Conservation (phyloP, 2,329 filamentous ascomycete genomes). For the Colletotrichum simmondsii region DNA sequence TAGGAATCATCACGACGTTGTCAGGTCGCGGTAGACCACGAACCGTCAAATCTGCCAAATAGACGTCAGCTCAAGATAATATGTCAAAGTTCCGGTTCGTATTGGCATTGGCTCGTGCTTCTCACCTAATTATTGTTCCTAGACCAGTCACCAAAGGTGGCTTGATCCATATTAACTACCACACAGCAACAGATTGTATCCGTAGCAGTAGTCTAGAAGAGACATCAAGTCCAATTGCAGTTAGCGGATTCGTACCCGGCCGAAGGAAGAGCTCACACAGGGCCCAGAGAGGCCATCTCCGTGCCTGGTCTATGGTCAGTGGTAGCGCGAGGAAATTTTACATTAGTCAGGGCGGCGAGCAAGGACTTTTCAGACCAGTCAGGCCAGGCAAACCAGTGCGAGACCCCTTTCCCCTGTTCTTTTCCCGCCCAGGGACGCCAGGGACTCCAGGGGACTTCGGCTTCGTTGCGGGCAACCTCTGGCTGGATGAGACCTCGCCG, state of each 20-base stretch:
- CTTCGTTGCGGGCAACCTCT: background rate
- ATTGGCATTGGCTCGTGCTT: conserved; percentile 22
- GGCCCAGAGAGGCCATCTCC: conserved; percentile 14
- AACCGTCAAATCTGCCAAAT: background rate
- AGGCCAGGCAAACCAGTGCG: background rate
- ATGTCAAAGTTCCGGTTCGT: conserved; percentile 5
- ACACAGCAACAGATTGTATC: background rate
- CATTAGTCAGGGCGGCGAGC: conserved; percentile 35
- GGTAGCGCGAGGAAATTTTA: conserved; percentile 27
- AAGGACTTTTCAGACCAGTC: conserved; percentile 14
- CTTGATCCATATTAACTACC: background rate
- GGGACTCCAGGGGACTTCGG: background rate
- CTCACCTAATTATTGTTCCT: background rate
- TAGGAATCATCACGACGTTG: background rate
- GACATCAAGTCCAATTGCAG: background rate
- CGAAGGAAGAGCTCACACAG: conserved; percentile 8
- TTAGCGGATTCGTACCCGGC: conserved; percentile 18
- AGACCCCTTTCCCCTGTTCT: conserved; percentile 8
- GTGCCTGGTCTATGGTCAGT: conserved; percentile 22
- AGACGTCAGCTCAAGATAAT: background rate
- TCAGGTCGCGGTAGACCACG: background rate
- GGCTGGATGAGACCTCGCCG: conserved; percentile 1
- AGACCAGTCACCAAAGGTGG: background rate
- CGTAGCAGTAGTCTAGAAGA: background rate
- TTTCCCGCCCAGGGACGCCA: background rate